Conservation (phyloP, 2,329 filamentous ascomycete genomes). For the Aspergillus novofumigatus region DNA sequence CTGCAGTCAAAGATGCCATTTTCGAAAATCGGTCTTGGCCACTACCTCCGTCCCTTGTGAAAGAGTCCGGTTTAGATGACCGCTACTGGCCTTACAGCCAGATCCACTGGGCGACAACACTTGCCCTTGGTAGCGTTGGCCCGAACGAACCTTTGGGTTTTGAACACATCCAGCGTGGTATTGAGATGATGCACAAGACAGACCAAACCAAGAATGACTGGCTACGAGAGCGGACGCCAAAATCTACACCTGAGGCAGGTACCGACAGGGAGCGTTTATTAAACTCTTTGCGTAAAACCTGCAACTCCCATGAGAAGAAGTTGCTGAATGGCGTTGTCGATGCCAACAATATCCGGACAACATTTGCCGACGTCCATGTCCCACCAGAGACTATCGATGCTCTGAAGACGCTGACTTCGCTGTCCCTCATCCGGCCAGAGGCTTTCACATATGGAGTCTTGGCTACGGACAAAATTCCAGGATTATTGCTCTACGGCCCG, state of each 20-base stretch:
- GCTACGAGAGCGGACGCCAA: constrained; percentile 32
- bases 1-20: constrained; percentile 30
- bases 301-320: constrained; percentile 75
- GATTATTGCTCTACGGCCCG: constrained; percentile 81
- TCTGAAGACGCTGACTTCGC: constrained; percentile 79
- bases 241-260: constrained; percentile 27
- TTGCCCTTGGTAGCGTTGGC: constrained; percentile 48
- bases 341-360: constrained; percentile 74
- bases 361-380: constrained; percentile 82
- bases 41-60: constrained; percentile 22
- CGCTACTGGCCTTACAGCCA: constrained; percentile 57
- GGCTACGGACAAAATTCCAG: constrained; percentile 84
- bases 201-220: constrained; percentile 36
- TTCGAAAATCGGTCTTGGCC: constrained; percentile 29
- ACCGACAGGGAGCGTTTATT: constrained; percentile 41
- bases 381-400: constrained; percentile 78
- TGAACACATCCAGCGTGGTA: constrained; percentile 34
- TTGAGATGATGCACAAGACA: constrained; percentile 40
- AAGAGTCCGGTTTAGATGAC: constrained; percentile 43
- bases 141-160: constrained; percentile 38
- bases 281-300: constrained; percentile 51
- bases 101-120: constrained; percentile 56
- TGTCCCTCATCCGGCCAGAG: constrained; percentile 82
- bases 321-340: constrained; percentile 79
- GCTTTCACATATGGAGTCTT: constrained; percentile 96